A percentile compares a stretch with the other conserved stretches of the same genome.
Evolutionary conservation across 1,139 yeast genomes (phyloP).

Genomic region (Diutina neorugosa): DNA sequence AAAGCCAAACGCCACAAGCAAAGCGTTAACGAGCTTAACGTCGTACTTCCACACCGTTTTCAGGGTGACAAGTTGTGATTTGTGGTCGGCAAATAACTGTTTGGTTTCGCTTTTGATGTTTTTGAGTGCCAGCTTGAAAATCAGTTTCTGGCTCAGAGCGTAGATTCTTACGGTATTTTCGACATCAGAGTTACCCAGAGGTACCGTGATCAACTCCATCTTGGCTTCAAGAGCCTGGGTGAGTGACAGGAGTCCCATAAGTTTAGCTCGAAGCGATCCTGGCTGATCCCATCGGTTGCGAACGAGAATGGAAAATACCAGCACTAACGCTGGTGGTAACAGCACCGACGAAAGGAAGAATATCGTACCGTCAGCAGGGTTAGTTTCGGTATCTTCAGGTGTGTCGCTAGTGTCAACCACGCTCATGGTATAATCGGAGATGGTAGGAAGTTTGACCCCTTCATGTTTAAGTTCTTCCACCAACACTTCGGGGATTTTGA

Average conservation of each 20-base stretch:
- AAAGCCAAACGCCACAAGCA: constrained; percentile 46
- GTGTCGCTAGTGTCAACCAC: constrained; percentile 11
- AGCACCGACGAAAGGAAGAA: constrained; percentile 26
- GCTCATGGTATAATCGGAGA: constrained; percentile 36
- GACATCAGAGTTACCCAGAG: constrained; percentile 13
- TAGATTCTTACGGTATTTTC: constrained; percentile 9
- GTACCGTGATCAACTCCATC: constrained; percentile 15
- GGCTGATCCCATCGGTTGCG: constrained; percentile 28
- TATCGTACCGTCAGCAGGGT: constrained; percentile 19
- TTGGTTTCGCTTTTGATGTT: constrained; percentile 40
- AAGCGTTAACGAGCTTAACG: constrained; percentile 38
- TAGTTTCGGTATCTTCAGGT: constrained; percentile 5
- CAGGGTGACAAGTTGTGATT: constrained; percentile 33
- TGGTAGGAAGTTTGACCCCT: constrained; percentile 33
- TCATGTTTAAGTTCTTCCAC: constrained; percentile 22
- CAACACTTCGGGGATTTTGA: constrained; percentile 31
- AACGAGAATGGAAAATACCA: constrained; percentile 40
- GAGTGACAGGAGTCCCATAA: constrained; percentile 12
- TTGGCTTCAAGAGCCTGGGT: constrained; percentile 39
- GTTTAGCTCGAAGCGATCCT: constrained; percentile 9
- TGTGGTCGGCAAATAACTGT: constrained; percentile 27
- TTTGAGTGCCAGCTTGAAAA: constrained; percentile 35
- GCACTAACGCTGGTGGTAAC: constrained; percentile 35
- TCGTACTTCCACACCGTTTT: constrained; percentile 49
- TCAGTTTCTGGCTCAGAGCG: constrained; percentile 30